phyloP scores from a whole-genome alignment of 2,329 filamentous ascomycete genomes.

The Aspergillus amoenus region DNA sequence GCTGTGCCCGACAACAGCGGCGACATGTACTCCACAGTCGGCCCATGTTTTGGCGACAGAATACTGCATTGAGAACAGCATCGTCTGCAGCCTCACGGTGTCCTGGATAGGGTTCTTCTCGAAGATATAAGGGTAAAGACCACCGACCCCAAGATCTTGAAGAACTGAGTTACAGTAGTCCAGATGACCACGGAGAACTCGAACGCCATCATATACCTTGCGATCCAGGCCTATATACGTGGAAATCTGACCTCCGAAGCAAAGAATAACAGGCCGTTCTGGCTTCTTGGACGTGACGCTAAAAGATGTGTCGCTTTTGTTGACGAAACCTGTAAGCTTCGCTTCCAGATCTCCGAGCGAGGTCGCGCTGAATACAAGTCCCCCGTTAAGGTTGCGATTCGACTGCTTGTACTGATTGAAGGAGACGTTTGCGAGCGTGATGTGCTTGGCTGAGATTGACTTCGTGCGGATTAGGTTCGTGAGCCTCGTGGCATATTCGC shows the following conservation, averaged over 20 bases:
- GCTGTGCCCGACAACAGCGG: slow-evolving; percentile 39
- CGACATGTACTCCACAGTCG: slow-evolving; percentile 35
- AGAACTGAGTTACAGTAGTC: not conserved
- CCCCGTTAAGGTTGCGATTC: not conserved
- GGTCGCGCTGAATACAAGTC: slow-evolving; percentile 1
- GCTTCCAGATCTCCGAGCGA: not conserved
- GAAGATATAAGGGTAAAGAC: slow-evolving; percentile 36
- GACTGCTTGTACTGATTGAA: slow-evolving; percentile 5
- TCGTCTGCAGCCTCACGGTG: slow-evolving; percentile 33
- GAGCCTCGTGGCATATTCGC: not conserved
- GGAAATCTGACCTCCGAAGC: slow-evolving; percentile 43
- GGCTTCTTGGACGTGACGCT: not conserved
- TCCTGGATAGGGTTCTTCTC: slow-evolving; percentile 21
- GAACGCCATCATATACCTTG: slow-evolving; percentile 28
- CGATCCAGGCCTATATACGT: slow-evolving; percentile 27
- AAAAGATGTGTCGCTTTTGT: no score
- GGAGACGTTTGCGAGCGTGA: not conserved
- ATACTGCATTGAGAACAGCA: slow-evolving; percentile 41
- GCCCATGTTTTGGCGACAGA: slow-evolving; percentile 40
- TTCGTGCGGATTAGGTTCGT: not conserved
- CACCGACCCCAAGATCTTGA: not conserved
- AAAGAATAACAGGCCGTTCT: slow-evolving; percentile 31
- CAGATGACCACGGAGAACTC: slow-evolving; percentile 16
- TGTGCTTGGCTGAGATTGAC: not conserved
- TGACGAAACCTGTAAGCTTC: no score